These are phyloP conservation scores for Royoungia palumana DNA, from an alignment of 768 basidiomycete genomes.

Conservation along the genomic window DNA sequence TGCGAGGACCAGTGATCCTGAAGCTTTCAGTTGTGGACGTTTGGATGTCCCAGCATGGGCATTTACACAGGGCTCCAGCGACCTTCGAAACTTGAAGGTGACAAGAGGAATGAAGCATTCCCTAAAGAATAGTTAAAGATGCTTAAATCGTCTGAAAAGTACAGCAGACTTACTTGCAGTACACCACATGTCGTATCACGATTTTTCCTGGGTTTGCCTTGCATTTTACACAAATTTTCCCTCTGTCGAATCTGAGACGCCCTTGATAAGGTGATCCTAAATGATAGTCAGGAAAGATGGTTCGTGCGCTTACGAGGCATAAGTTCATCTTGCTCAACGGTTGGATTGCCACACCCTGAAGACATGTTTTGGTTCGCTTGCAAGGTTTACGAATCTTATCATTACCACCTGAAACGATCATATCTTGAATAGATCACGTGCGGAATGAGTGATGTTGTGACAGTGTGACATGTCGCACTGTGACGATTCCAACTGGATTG, in stretches of 20 bases:
- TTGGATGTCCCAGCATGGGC: conserved; percentile 50
- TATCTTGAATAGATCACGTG: too few species aligned
- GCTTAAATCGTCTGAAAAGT: conserved; percentile 8
- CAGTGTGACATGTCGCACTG: too few species aligned
- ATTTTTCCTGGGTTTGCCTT: conserved; percentile 62
- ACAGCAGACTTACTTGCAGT: conserved; percentile 64
- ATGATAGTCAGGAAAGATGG: background rate
- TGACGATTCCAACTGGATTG: too few species aligned
- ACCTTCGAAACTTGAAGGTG: conserved; percentile 58
- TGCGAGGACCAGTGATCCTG: conserved; percentile 64
- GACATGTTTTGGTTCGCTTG: conserved; percentile 20
- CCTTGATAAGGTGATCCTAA: conserved; percentile 36
- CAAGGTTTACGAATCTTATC: conserved; percentile 3
- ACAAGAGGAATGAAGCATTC: conserved; percentile 66
- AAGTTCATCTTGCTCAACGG: conserved; percentile 52
- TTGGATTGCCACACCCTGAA: conserved; percentile 61
- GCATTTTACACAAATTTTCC: conserved; percentile 70
- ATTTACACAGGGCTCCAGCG: conserved; percentile 64
- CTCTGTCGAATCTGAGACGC: conserved; percentile 63
- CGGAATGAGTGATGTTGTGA: too few species aligned
- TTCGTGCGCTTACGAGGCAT: conserved; percentile 57
- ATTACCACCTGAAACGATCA: conserved; percentile 4
- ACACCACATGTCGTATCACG: conserved; percentile 75
- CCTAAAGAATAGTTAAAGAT: conserved; percentile 30
- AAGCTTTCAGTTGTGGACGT: conserved; percentile 58